Conservation (phyloP, 495 filamentous ascomycete genomes). For the Ascobolus immersus region DNA sequence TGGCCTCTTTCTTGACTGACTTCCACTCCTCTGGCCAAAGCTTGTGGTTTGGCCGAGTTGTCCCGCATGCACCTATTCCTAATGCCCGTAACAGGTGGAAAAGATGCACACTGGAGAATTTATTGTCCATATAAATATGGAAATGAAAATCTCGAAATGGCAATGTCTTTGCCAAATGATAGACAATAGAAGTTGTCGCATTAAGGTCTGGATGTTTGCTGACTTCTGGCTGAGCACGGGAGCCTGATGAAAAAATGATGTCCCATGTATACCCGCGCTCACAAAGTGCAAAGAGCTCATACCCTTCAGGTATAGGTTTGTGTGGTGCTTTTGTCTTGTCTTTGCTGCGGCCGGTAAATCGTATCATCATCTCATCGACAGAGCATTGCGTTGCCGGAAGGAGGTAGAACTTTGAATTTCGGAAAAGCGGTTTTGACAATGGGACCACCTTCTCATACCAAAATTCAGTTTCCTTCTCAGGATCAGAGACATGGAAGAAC, state of each 20-base stretch:
- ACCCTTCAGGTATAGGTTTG: constrained; percentile 4
- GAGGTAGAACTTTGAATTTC: not conserved
- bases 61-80: not conserved
- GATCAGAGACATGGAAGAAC: not conserved
- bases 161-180: not conserved
- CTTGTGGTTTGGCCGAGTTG: not conserved
- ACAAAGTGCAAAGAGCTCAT: constrained; percentile 3
- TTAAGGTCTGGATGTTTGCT: not conserved
- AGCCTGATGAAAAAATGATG: not conserved
- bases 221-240: not conserved
- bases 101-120: not conserved
- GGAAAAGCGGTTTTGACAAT: not conserved
- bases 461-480: not conserved
- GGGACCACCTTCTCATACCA: not conserved
- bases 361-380: constrained; percentile 6
- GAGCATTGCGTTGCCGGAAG: constrained; percentile 1
- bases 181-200: not conserved
- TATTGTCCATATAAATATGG: not conserved
- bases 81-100: not conserved
- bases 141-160: not conserved
- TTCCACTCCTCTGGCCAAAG: no score
- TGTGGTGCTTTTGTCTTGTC: constrained; percentile 5
- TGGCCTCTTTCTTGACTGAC: no score
- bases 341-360: constrained; percentile 1
- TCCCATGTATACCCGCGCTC: constrained; percentile 1